Conservation (phyloP, 805 yeast genomes). For the Citeromyces matritensis region DNA sequence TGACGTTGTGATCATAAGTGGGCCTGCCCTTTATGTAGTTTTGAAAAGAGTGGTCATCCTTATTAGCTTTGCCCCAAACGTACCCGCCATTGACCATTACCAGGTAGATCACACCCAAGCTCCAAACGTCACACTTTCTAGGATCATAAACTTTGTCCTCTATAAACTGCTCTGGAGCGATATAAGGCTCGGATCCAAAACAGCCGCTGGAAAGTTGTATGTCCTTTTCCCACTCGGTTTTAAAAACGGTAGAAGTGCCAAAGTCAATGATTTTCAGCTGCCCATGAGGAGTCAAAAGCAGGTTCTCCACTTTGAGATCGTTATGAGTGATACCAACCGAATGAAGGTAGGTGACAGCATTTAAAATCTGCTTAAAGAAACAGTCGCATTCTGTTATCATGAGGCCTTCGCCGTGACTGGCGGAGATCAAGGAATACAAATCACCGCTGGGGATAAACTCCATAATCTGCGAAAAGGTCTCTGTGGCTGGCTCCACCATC, state of each 20-base stretch:
- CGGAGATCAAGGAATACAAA: conserved; percentile 41
- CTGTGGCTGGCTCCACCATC: conserved; percentile 54
- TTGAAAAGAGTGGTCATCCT: conserved; percentile 22
- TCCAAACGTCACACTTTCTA: conserved; percentile 77
- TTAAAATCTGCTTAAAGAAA: conserved; percentile 71
- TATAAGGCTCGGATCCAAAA: conserved; percentile 82
- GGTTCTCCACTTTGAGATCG: conserved; percentile 82
- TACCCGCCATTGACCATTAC: conserved; percentile 35
- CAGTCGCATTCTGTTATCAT: conserved; percentile 71
- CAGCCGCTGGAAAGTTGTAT: conserved; percentile 58
- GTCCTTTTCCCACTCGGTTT: conserved; percentile 78
- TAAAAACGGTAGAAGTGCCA: conserved; percentile 83
- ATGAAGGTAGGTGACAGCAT: conserved; percentile 78
- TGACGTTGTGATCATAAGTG: conserved; percentile 11
- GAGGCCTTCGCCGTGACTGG: conserved; percentile 33
- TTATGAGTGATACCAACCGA: conserved; percentile 89
- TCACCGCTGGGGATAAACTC: conserved; percentile 91
- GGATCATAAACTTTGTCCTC: conserved; percentile 51
- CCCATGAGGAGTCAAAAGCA: conserved; percentile 54
- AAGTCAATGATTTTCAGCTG: conserved; percentile 66
- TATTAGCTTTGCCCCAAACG: conserved; percentile 19
- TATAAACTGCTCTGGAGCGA: conserved; percentile 78
- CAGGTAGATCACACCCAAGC: conserved; percentile 65
- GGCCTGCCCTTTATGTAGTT: conserved; percentile 32
- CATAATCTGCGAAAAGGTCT: conserved; percentile 81